Conservation (phyloP, 73 alveolate species). For the Blepharisma japonicum region DNA sequence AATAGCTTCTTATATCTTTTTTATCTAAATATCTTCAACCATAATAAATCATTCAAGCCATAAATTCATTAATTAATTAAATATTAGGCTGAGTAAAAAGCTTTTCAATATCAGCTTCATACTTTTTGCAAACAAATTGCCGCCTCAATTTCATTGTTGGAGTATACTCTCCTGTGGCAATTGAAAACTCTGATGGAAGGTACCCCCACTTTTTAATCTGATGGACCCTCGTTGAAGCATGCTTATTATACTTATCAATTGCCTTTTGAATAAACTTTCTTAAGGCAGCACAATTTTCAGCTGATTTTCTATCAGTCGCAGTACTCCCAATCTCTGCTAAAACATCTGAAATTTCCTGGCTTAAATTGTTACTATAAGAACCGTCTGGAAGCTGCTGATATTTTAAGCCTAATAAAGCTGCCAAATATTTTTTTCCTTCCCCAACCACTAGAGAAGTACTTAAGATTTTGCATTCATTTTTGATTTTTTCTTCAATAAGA, state of each 20-base stretch:
- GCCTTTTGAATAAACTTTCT: conserved; percentile 50
- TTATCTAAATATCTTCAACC: no score
- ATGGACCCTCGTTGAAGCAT: conserved; percentile 48
- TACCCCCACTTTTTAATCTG: conserved; percentile 63
- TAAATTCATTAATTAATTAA: conserved; percentile 12
- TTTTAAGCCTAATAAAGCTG: conserved; percentile 27
- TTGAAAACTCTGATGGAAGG: conserved; percentile 59
- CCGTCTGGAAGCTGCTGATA: neutral
- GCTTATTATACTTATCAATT: conserved; percentile 58
- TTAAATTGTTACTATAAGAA: conserved; percentile 39
- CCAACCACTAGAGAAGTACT: conserved; percentile 23
- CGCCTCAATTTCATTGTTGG: conserved; percentile 83
- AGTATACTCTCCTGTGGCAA: conserved; percentile 81
- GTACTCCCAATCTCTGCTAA: conserved; percentile 8
- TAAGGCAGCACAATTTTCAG: conserved; percentile 41
- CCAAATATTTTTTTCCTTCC: conserved; percentile 12
- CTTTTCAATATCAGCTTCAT: conserved; percentile 50
- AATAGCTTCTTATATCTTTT: no score
- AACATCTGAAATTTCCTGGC: conserved; percentile 33
- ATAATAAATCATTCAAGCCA: no score
- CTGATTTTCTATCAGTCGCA: conserved; percentile 59
- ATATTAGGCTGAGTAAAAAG: conserved; percentile 60
- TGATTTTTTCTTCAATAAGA: conserved; percentile 69
- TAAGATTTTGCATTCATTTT: conserved; percentile 3
- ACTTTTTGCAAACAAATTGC: conserved; percentile 56